These are phyloP conservation scores for Fallopia convolvulus DNA, from an alignment of 148 eudicot genomes.

Conservation along the genomic window DNA sequence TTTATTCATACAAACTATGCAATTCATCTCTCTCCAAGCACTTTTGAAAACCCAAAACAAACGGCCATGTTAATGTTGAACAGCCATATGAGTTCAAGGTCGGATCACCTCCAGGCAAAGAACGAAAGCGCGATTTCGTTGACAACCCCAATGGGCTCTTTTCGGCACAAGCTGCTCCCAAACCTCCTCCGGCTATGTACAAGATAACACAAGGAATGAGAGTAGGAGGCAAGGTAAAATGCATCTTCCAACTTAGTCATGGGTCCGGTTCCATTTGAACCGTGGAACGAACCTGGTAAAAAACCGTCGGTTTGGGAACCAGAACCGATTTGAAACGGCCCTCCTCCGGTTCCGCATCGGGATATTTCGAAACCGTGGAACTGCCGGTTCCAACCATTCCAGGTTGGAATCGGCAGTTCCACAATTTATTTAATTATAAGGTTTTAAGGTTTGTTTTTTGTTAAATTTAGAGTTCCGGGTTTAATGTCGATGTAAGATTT, in stretches of 20 bases:
- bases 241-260: neutral
- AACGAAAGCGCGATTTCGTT: conserved; percentile 87
- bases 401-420: no score
- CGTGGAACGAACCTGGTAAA: no score
- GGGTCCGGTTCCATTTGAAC: no score
- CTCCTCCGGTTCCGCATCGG: no score
- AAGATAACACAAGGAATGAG: conserved; percentile 79
- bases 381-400: no score
- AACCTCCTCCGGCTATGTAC: conserved; percentile 97
- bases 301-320: no score
- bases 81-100: conserved; percentile 95
- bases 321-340: no score
- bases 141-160: conserved; percentile 91
- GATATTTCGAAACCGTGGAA: no score
- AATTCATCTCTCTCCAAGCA: neutral
- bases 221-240: conserved; percentile 84
- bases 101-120: conserved; percentile 89
- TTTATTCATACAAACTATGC: neutral
- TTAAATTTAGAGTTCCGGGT: no score
- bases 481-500: no score
- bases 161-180: conserved; percentile 98
- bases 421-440: no score
- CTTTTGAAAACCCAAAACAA: neutral
- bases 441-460: no score
- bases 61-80: neutral